Base-by-base conservation (phyloP, 768 basidiomycete species). In the Tricholoma sp. region DNA sequence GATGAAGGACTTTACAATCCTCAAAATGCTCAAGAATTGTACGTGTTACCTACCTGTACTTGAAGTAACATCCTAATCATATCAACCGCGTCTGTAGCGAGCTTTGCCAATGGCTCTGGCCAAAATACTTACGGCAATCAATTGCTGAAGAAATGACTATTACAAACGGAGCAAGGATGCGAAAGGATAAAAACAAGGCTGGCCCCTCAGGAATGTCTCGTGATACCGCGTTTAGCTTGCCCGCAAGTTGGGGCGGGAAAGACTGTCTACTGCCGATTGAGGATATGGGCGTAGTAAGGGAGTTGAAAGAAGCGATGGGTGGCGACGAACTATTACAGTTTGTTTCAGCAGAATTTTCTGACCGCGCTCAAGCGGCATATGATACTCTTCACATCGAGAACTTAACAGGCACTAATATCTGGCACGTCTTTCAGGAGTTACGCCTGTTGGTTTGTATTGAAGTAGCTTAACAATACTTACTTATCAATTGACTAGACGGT, bases 141-240 rank as follows among this genome's bases (percentile, higher is more conserved):
- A 57, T 70, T 9, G 47, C 59, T 16, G 16, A 19, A 35, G 34
- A 55, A 18, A 59, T 62, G 45, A 56, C 57, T 22, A 12, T 39
- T 19, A 54, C 69, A 2, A 76, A 76, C 57, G 59, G 53, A 2
- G 53, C 57, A 2, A 58, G 52, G 11, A 68, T 71, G 54, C 61
- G 69, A 2, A 72, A 69, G 31, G 64, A 74, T 54, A 66, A 66
- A 0, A 52, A 62, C 0, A 78, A 76, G 58, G 39, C 64, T 0
- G 69, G 71, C 1, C 74, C 74, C 1, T 76, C 72, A 1, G 73
- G 71, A 0, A 66, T 66, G 57, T 73, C 73, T 11, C 67, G 66
- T 9, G 70, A 77, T 61, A 62, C 63, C 1, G 70, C 68, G 0
- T 73, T 70, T 56, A 43, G 21, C 4, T 29, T 72, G n/a, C 63